A percentile compares a stretch with the other conserved stretches of the same genome.
These are phyloP conservation scores for Pythium periplocum DNA, from an alignment of 352 stramenopile genomes.

Conservation along the genomic window DNA sequence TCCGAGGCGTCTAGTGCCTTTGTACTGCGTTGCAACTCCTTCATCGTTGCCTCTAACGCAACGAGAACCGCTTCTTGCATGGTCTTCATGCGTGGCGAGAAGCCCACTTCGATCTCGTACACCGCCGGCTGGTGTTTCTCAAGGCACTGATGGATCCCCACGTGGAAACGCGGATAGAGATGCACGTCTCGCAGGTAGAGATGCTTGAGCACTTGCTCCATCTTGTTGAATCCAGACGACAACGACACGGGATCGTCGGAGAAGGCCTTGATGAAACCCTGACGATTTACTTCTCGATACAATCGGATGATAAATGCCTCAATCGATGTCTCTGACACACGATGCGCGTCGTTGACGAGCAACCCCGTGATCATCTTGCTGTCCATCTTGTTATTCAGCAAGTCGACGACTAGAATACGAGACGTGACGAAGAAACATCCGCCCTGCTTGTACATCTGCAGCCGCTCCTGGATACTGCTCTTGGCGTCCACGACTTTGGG, in stretches of 20 bases:
- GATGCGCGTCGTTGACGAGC: constrained; percentile 91
- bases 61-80: constrained; percentile 94
- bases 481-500: constrained; percentile 84
- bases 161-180: constrained; percentile 95
- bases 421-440: constrained; percentile 94
- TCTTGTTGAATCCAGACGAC: constrained; percentile 90
- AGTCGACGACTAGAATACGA: constrained; percentile 96
- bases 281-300: constrained; percentile 84
- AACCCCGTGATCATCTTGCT: constrained; percentile 86
- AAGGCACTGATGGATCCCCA: constrained; percentile 85
- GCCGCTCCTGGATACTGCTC: constrained; percentile 64
- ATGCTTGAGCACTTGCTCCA: constrained; percentile 94
- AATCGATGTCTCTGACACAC: constrained; percentile 91
- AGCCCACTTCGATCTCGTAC: constrained; percentile 91
- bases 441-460: constrained; percentile 89
- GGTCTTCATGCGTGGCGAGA: constrained; percentile 89
- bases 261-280: constrained; percentile 97
- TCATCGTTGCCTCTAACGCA: constrained; percentile 90
- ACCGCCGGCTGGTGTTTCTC: constrained; percentile 86
- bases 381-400: constrained; percentile 87
- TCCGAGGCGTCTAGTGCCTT: constrained; percentile 78
- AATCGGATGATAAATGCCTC: constrained; percentile 97
- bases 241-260: constrained; percentile 90
- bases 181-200: constrained; percentile 91
- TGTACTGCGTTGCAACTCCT: constrained; percentile 89